Evolutionary conservation across 2,329 filamentous ascomycete genomes (phyloP), one percentile per base, ranked within the genome.

Genomic region (Gremmenia infestans): DNA sequence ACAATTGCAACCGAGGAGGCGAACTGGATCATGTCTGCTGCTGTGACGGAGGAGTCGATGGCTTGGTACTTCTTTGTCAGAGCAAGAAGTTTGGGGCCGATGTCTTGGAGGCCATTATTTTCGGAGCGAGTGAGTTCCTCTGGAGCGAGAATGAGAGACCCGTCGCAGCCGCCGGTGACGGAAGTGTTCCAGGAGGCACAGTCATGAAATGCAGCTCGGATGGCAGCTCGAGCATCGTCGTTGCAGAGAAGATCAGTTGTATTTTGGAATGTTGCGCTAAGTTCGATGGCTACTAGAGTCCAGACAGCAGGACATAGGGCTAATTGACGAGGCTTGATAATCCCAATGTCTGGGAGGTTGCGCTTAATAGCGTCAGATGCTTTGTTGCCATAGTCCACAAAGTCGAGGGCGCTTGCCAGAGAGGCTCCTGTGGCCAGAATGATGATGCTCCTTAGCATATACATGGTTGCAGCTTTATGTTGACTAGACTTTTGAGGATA

Each of bases 101-200:
- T 62, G n/a, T 43, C 54, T 48, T 61, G 59, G 7, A 62, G 59
- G 2, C 59, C 59, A 36, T 60, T 59, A 50, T 63, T 63, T 40
- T 63, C 61, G 1, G 52, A 47, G 1, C 54, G 52, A 0, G 42
- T 36, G 19, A 25, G 35, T 4, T 52, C 57, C 37, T 59, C 59
- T 11, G 32, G 7, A 8, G 55, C 54, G 1, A 60, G 40, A n/a
- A 61, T 59, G 12, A 61, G 50, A 42, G 60, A 59, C 19, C 58
- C 62, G 19, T 62, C 62, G 25, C 57, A 62, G 5, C 61, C 61
- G 2, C 61, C 60, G 3, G 54, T 54, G 42, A 55, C 49, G 15
- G 54, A 25, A 1, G 37, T 52, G 19, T 59, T 40, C 58, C 60
- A 64, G 1, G 58, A 40, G 3, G 60, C 62, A 23, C 58, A 60